Base-by-base conservation (phyloP, 2,329 filamentous ascomycete species). In the Pseudocercospora cruenta region DNA sequence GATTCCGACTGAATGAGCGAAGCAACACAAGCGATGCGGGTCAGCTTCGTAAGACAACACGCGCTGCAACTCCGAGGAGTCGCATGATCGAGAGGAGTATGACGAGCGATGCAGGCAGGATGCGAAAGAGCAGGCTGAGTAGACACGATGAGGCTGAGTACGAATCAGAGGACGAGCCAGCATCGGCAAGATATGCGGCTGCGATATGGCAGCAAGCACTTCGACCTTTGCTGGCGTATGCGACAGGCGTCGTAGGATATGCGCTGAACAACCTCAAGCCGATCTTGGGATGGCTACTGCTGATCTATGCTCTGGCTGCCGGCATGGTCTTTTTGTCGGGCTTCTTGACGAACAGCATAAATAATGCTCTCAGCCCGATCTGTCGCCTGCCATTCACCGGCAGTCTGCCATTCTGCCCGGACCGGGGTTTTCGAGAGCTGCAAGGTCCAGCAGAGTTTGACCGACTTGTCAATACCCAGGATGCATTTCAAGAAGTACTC, bases 401-500 rank as follows among this genome's bases (percentile, higher is more conserved):
- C 4, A 81, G 85, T 66, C 80, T 93, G 0, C 85, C 90, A 0
- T 90, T 92, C 71, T 94, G 91, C 69, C 69, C 76, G 51, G 26
- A 53, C 1, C 24, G 43, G 3, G 66, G 51, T 6, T 47, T 58
- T 8, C 63, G 68, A 2, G 73, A 75, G 47, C 31, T 75, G 14
- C 66, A 75, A 70, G 69, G 78, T 63, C 72, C 75, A 4, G 76
- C 89, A 53, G 89, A 93, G 72, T 94, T 94, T 70, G 89, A 92
- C 69, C 86, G 89, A 57, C 83, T 96, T 22, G 90, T 95, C 82
- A 84, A 84, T 19, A 86, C 91, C 1, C 92, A 96, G 77, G 82
- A 86, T n/a, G 85, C 88, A 28, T 93, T 96, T 63, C 91, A 93
- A 77, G 86, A 90, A 64, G 88, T 95, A 0, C 80, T 95, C 3